Percentiles rank a stretch among this genome's conserved stretches.
These are phyloP conservation scores for Cyclotella distinguenda DNA, from an alignment of 108 stramenopile species.

Conservation along the genomic window DNA sequence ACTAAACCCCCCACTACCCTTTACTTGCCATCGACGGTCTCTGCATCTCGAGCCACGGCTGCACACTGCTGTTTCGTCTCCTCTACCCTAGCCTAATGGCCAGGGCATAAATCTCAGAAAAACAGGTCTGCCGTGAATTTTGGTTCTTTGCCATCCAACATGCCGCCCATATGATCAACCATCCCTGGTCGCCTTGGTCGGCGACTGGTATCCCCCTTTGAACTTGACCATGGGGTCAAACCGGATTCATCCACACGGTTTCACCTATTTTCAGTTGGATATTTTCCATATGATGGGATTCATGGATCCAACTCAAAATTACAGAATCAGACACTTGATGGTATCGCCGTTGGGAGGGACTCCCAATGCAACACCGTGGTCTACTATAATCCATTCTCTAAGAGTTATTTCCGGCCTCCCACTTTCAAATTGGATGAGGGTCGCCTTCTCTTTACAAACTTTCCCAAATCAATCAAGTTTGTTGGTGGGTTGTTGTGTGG, in stretches of 20 bases:
- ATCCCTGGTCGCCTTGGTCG: background rate
- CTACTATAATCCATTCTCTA: conserved; percentile 16
- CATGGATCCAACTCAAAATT: background rate
- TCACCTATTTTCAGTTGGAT: background rate
- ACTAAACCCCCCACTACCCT: too few relatives aligned
- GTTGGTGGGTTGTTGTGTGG: too few relatives aligned
- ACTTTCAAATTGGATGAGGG: conserved; percentile 15
- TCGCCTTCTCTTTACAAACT: background rate
- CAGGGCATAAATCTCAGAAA: conserved; percentile 8
- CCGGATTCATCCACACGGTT: conserved; percentile 1
- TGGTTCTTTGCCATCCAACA: conserved; percentile 5
- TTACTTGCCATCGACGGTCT: too few relatives aligned
- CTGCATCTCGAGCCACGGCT: too few relatives aligned
- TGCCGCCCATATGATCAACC: background rate
- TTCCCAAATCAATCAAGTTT: background rate
- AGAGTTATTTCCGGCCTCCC: conserved; percentile 8
- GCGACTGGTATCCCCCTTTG: conserved; percentile 2
- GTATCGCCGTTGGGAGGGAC: conserved; percentile 2
- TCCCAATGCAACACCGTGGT: background rate
- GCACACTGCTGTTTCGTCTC: too few relatives aligned
- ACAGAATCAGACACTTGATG: background rate
- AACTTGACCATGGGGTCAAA: background rate
- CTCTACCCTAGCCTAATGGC: too few relatives aligned
- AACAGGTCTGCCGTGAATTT: conserved; percentile 5
- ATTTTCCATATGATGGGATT: background rate